These are phyloP conservation scores for Saccharum officinarum DNA, from an alignment of 176 grass and related monocot species.

Conservation along the genomic window DNA sequence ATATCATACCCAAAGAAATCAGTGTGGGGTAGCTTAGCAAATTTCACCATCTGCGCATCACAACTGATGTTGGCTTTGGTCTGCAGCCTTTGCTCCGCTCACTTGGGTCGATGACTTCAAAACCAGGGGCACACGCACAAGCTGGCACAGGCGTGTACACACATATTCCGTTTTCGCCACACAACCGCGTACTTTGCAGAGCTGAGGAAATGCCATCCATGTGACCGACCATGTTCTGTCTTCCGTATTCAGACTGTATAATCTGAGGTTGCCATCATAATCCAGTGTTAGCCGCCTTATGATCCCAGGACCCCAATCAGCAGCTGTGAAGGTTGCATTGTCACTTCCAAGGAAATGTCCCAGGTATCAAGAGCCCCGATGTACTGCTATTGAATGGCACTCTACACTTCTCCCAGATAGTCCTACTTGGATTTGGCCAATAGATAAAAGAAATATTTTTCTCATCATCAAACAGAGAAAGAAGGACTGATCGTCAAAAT, in stretches of 20 bases:
- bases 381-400: no score
- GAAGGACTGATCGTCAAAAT: constrained; percentile 42
- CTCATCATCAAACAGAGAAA: constrained; percentile 42
- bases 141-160: constrained; percentile 30
- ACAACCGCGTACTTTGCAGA: constrained; percentile 34
- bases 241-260: constrained; percentile 36
- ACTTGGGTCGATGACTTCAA: constrained; percentile 40
- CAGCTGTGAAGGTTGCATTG: constrained; percentile 23
- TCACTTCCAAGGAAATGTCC: constrained; percentile 38
- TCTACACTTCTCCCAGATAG: no score
- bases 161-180: constrained; percentile 66
- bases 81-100: constrained; percentile 53
- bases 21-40: constrained; percentile 29
- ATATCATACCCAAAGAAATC: constrained; percentile 26
- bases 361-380: no score
- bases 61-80: constrained; percentile 17
- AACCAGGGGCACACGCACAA: constrained; percentile 49
- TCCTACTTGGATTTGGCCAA: constrained; percentile 24
- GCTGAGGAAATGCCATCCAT: constrained; percentile 52
- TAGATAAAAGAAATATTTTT: constrained; percentile 43
- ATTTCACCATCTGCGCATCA: constrained; percentile 16
- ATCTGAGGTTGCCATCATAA: constrained; percentile 52
- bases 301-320: constrained; percentile 42
- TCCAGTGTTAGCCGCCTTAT: constrained; percentile 48
- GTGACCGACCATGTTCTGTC: constrained; percentile 41